Evolutionary conservation across 192 early-diverging fungal species (phyloP).

Genomic region (Globomyces pollinis-pini): DNA sequence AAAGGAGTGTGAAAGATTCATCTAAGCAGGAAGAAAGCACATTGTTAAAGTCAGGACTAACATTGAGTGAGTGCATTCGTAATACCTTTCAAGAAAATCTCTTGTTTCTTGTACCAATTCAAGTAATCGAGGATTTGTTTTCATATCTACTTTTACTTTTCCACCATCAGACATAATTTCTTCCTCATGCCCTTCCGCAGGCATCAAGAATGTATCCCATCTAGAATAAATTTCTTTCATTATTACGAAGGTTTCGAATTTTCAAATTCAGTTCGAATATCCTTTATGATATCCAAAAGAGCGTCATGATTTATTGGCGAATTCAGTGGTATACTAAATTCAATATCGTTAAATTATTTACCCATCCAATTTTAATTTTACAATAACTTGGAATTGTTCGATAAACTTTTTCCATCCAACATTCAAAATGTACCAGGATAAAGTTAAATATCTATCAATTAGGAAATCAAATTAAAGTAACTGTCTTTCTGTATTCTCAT

Average conservation of each 20-base stretch:
- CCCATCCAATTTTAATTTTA: too few relatives aligned
- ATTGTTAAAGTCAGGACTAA: conserved; percentile 22
- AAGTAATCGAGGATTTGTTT: conserved; percentile 53
- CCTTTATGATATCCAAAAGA: conserved; percentile 17
- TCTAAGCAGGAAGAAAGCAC: conserved; percentile 25
- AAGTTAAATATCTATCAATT: conserved; percentile 70
- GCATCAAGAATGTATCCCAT: conserved; percentile 54
- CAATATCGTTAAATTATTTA: too few relatives aligned
- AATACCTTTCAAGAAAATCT: conserved; percentile 76
- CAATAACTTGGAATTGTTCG: too few relatives aligned
- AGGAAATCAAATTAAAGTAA: too few relatives aligned
- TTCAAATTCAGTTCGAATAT: too few relatives aligned
- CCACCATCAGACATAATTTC: conserved; percentile 55
- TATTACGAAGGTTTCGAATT: too few relatives aligned
- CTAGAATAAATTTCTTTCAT: conserved; percentile 30
- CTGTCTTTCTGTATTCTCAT: too few relatives aligned
- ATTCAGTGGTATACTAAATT: too few relatives aligned
- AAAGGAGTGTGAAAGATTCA: conserved; percentile 27
- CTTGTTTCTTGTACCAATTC: conserved; percentile 78
- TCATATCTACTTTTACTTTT: conserved; percentile 15
- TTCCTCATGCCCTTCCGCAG: conserved; percentile 48
- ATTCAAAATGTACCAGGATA: conserved; percentile 88
- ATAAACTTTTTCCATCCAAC: conserved; percentile 72
- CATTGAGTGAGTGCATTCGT: conserved; percentile 9
- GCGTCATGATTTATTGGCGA: too few relatives aligned